Evolutionary conservation across 495 filamentous ascomycete genomes (phyloP).

Genomic region (Trichoderma asperelloides): DNA sequence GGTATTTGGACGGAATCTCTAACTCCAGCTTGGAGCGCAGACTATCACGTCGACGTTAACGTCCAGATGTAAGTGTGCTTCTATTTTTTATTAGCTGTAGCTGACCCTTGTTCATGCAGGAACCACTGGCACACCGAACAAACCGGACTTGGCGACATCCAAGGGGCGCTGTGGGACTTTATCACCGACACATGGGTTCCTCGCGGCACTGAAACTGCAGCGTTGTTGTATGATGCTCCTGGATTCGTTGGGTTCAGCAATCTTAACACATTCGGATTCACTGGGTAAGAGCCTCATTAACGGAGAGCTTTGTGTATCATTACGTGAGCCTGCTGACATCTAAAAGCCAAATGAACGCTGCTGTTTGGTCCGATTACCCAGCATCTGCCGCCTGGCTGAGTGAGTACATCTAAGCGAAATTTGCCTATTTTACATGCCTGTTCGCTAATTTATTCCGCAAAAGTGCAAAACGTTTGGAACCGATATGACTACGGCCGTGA

Average conservation of each 20-base stretch:
- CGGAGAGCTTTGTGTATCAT: not conserved
- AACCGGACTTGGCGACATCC: conserved; percentile 5
- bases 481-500: conserved; percentile 39
- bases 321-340: not conserved
- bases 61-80: conserved; percentile 31
- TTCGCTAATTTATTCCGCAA: not conserved
- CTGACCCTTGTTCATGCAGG: not conserved
- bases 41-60: conserved; percentile 44
- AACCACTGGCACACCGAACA: conserved; percentile 19
- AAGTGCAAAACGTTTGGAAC: conserved; percentile 39
- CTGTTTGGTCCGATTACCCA: not conserved
- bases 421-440: not conserved
- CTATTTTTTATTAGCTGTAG: not conserved
- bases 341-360: not conserved
- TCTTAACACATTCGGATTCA: conserved; percentile 39
- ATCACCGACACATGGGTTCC: conserved; percentile 44
- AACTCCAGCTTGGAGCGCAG: conserved; percentile 34
- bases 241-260: conserved; percentile 31
- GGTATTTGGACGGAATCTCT: conserved; percentile 10
- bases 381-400: conserved; percentile 1
- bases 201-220: conserved; percentile 39
- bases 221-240: conserved; percentile 35
- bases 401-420: not conserved
- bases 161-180: conserved; percentile 32
- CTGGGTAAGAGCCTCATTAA: conserved; percentile 11